These are phyloP conservation scores for Lachancea cidri DNA, from an alignment of 805 yeast species.

Conservation along the genomic window DNA sequence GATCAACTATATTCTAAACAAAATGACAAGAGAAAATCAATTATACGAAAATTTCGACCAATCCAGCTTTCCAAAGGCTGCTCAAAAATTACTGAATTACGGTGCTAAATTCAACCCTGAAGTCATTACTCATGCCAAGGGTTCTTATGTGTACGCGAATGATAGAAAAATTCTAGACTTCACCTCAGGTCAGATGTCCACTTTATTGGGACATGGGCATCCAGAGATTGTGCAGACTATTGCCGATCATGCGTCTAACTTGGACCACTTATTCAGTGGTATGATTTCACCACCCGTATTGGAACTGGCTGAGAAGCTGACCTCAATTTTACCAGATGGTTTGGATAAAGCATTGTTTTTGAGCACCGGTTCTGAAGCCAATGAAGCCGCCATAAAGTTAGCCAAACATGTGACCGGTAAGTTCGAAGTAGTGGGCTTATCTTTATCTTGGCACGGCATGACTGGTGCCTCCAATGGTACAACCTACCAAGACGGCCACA, in stretches of 20 bases:
- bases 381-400: constrained; percentile 33
- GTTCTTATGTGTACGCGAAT: constrained; percentile 21
- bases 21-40: too few species aligned
- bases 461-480: constrained; percentile 25
- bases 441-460: constrained; percentile 31
- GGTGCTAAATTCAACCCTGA: constrained; percentile 19
- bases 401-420: constrained; percentile 27
- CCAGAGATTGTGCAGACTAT: constrained; percentile 25
- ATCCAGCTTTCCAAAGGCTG: too few species aligned
- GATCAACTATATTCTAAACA: too few species aligned
- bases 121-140: constrained; percentile 20
- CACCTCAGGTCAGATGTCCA: constrained; percentile 27
- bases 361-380: constrained; percentile 33
- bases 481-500: constrained; percentile 27
- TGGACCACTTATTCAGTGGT: constrained; percentile 25
- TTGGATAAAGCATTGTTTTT: constrained; percentile 24
- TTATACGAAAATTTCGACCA: too few species aligned
- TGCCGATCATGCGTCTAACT: constrained; percentile 17
- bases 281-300: constrained; percentile 29
- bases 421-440: constrained; percentile 27
- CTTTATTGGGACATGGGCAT: constrained; percentile 28
- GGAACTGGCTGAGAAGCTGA: constrained; percentile 27
- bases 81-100: constrained; percentile 12
- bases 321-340: constrained; percentile 19
- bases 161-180: constrained; percentile 25